phyloP scores from a whole-genome alignment of 345 rosid species.

The Mercurialis annua region DNA sequence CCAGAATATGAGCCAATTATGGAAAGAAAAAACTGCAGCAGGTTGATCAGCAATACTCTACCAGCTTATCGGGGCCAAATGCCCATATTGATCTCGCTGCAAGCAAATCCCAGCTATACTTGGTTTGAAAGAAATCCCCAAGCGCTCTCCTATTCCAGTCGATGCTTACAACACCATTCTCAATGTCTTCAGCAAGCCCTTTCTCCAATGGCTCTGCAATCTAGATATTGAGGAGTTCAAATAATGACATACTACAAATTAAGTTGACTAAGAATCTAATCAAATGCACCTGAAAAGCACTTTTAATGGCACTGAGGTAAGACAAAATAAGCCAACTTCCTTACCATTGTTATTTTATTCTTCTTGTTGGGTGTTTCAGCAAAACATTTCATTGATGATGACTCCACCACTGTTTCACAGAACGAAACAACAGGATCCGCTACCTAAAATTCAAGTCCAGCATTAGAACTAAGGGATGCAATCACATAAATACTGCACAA shows the following conservation, averaged over 20 bases:
- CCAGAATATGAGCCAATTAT: background rate
- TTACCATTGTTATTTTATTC: slow-evolving; percentile 93
- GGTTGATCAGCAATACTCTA: slow-evolving; percentile 20
- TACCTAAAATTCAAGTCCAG: slow-evolving; percentile 47
- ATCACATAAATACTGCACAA: background rate
- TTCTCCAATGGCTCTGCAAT: slow-evolving; percentile 96
- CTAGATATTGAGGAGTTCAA: slow-evolving; percentile 37
- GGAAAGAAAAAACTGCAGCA: background rate
- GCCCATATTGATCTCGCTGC: slow-evolving; percentile 99
- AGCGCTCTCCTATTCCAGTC: slow-evolving; percentile 85
- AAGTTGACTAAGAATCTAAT: background rate
- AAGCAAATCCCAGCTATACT: slow-evolving; percentile 95
- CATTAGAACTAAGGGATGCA: slow-evolving; percentile 10
- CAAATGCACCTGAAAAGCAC: background rate
- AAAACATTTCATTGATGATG: slow-evolving; percentile 97
- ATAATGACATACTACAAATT: background rate
- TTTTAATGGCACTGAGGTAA: background rate
- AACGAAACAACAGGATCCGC: slow-evolving; percentile 98
- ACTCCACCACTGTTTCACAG: slow-evolving; percentile 97
- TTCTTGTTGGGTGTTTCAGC: slow-evolving; percentile 98
- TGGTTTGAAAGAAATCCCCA: slow-evolving; percentile 90
- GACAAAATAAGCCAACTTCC: slow-evolving; percentile 11
- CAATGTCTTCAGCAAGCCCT: slow-evolving; percentile 96
- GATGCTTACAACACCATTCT: slow-evolving; percentile 77
- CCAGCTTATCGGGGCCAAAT: slow-evolving; percentile 99